phyloP scores from a whole-genome alignment of 495 filamentous ascomycete species.

The Penicillium cataractarum region DNA sequence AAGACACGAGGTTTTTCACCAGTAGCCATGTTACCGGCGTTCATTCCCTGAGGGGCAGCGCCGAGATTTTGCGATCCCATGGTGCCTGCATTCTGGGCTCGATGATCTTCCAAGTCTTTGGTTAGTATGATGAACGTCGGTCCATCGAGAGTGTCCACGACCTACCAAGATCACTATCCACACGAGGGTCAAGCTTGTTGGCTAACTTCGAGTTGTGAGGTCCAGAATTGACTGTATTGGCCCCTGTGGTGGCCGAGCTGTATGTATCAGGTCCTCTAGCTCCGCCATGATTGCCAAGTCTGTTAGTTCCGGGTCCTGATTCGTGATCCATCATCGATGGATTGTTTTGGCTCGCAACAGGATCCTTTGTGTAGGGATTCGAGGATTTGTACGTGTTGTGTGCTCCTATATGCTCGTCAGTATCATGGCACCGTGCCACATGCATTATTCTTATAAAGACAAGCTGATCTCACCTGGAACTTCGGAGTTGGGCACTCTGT shows the following conservation, averaged over 20 bases:
- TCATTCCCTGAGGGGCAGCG: neutral
- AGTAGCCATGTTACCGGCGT: neutral
- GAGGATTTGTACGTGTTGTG: neutral
- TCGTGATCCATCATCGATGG: neutral
- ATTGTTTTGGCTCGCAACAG: neutral
- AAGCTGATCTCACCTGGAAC: neutral
- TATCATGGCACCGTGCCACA: neutral
- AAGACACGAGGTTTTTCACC: neutral
- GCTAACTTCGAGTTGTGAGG: conserved; percentile 43
- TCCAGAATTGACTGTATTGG: conserved; percentile 23
- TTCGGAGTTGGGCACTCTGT: neutral
- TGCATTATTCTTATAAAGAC: too few relatives aligned
- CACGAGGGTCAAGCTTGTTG: conserved; percentile 55
- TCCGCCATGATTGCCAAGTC: neutral
- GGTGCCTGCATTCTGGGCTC: neutral
- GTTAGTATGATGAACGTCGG: too few relatives aligned
- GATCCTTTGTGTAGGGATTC: neutral
- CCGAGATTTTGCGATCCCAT: conserved; percentile 4
- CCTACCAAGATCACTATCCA: conserved; percentile 46
- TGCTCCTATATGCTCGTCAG: neutral
- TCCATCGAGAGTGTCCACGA: too few relatives aligned
- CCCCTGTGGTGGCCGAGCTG: neutral
- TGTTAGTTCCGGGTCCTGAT: neutral
- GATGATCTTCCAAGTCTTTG: conserved; percentile 11
- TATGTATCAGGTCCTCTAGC: conserved; percentile 11